These are phyloP conservation scores for Yamadazyma diddensiae DNA, from an alignment of 1,139 yeast genomes.

Conservation along the genomic window DNA sequence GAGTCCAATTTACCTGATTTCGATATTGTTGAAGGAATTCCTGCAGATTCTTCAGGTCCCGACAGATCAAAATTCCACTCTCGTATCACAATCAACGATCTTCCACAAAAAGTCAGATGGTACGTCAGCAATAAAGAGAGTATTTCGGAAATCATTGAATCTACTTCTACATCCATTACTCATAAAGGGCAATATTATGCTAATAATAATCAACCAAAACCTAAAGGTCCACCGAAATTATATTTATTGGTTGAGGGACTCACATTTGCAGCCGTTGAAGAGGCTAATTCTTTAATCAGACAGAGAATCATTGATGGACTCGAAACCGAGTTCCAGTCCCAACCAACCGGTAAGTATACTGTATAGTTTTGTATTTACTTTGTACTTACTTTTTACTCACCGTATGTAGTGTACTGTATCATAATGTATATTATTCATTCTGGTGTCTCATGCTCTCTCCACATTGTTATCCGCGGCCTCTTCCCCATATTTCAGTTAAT, in stretches of 20 bases:
- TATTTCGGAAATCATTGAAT: conserved; percentile 62
- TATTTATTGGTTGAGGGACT: conserved; percentile 79
- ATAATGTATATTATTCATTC: too few relatives aligned
- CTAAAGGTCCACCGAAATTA: conserved; percentile 60
- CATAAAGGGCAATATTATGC: conserved; percentile 79
- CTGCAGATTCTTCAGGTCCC: conserved; percentile 62
- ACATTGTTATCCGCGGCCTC: neutral
- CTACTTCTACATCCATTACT: conserved; percentile 77
- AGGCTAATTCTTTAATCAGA: conserved; percentile 65
- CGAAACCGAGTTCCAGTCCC: conserved; percentile 37
- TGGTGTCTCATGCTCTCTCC: too few relatives aligned
- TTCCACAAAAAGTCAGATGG: conserved; percentile 86
- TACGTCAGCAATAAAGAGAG: conserved; percentile 70
- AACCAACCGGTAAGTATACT: conserved; percentile 35
- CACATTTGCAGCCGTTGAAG: conserved; percentile 58
- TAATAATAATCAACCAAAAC: conserved; percentile 39
- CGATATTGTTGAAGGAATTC: conserved; percentile 50
- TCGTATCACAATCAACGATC: conserved; percentile 73
- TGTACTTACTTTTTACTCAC: too few relatives aligned
- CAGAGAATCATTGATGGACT: conserved; percentile 61
- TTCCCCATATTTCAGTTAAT: conserved; percentile 3
- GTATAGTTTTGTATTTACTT: too few relatives aligned
- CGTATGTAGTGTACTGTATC: too few relatives aligned
- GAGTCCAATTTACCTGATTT: conserved; percentile 37
- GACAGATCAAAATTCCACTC: conserved; percentile 69